Evolutionary conservation across 2,329 filamentous ascomycete genomes (phyloP).

Genomic region (Karstenula rhodostoma): DNA sequence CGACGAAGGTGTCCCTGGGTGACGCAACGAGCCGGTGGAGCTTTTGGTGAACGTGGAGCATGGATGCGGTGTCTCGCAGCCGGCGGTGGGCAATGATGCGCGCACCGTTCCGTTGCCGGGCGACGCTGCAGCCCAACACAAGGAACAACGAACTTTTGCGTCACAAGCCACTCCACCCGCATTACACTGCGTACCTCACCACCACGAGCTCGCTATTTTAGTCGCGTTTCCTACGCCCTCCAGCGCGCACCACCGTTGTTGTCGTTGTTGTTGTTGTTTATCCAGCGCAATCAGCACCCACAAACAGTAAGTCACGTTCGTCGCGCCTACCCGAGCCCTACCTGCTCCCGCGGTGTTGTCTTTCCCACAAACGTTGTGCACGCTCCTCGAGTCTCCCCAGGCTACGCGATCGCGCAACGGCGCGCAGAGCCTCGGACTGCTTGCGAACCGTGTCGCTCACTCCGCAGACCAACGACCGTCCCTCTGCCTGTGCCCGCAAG

Average conservation of each 20-base stretch:
- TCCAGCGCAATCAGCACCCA: background rate
- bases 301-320: constrained; percentile 4
- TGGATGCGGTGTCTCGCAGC: background rate
- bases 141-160: constrained; percentile 18
- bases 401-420: background rate
- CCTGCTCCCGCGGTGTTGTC: background rate
- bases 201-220: constrained; percentile 11
- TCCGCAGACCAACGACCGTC: background rate
- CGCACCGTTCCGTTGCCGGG: constrained; percentile 14
- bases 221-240: background rate
- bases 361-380: constrained; percentile 3
- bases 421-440: background rate
- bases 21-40: constrained; percentile 6
- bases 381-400: background rate
- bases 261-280: no score
- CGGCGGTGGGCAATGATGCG: constrained; percentile 12
- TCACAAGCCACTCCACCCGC: constrained; percentile 2
- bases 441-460: background rate
- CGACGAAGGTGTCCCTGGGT: background rate
- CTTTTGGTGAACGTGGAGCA: background rate
- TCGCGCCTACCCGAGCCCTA: background rate
- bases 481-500: background rate
- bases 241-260: background rate
- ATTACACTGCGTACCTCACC: constrained; percentile 12
- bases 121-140: constrained; percentile 18